Percentiles rank a stretch among this genome's conserved stretches.
phyloP scores from a whole-genome alignment of 2,329 filamentous ascomycete genomes.

The Aureobasidium melanogenum region DNA sequence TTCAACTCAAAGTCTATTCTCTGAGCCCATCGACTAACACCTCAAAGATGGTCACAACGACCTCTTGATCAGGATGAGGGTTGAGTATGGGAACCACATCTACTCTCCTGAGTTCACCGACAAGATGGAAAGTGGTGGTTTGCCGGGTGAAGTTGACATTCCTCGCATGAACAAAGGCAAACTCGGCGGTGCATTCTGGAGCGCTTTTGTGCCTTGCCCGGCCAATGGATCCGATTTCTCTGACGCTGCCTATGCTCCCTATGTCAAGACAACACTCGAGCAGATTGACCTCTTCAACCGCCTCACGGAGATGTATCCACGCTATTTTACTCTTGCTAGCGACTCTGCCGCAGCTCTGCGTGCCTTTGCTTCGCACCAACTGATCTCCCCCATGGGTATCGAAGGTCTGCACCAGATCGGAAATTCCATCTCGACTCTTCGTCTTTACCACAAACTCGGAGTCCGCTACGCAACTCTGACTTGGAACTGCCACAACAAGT shows the following conservation, averaged over 20 bases:
- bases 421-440: constrained; percentile 67
- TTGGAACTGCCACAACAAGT: constrained; percentile 88
- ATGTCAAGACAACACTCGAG: constrained; percentile 58
- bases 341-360: constrained; percentile 53
- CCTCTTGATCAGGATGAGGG: constrained; percentile 64
- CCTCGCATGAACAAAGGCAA: constrained; percentile 62
- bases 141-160: constrained; percentile 68
- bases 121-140: constrained; percentile 61
- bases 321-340: constrained; percentile 56
- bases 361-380: constrained; percentile 38
- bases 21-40: neutral
- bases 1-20: neutral
- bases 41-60: constrained; percentile 78
- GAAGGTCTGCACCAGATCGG: constrained; percentile 93
- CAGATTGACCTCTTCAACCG: constrained; percentile 67
- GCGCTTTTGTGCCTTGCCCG: constrained; percentile 73
- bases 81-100: constrained; percentile 64
- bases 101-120: constrained; percentile 64
- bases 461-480: constrained; percentile 84
- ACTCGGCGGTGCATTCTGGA: constrained; percentile 88
- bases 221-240: constrained; percentile 63
- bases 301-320: constrained; percentile 54
- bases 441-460: constrained; percentile 66
- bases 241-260: constrained; percentile 58
- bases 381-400: constrained; percentile 72